These are phyloP conservation scores for Mycosphaerella arachidis DNA, from an alignment of 2,329 filamentous ascomycete species.

Conservation along the genomic window DNA sequence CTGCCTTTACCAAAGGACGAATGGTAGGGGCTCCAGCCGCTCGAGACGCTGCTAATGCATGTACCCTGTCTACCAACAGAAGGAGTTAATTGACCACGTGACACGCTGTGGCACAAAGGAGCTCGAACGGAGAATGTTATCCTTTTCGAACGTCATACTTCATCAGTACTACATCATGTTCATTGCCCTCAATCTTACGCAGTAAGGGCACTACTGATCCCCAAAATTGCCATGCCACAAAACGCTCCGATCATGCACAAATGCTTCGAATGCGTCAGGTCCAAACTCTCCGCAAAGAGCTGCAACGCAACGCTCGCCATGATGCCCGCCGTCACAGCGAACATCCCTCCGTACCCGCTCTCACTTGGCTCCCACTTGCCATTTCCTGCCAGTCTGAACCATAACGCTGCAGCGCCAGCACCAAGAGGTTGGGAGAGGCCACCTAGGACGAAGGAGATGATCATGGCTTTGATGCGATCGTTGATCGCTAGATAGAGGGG, in stretches of 20 bases:
- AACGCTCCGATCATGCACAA: constrained; percentile 78
- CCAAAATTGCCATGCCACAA: constrained; percentile 80
- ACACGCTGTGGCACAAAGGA: too few relatives aligned
- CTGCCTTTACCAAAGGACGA: too few relatives aligned
- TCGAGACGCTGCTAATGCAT: too few relatives aligned
- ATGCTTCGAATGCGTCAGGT: constrained; percentile 72
- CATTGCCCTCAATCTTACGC: constrained; percentile 38
- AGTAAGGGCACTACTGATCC: constrained; percentile 79
- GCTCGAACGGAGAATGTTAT: too few relatives aligned
- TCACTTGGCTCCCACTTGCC: constrained; percentile 48
- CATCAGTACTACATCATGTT: neutral
- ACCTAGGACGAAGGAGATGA: constrained; percentile 77
- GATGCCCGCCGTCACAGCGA: constrained; percentile 84
- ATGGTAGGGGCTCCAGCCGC: too few relatives aligned
- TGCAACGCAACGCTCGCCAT: constrained; percentile 92
- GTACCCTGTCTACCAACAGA: too few relatives aligned
- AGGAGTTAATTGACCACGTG: too few relatives aligned
- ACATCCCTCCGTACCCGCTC: constrained; percentile 70
- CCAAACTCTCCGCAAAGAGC: constrained; percentile 80
- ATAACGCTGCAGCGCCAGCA: constrained; percentile 75
- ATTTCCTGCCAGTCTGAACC: constrained; percentile 69
- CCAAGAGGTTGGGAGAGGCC: constrained; percentile 84
- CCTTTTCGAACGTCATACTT: too few relatives aligned
- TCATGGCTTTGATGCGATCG: constrained; percentile 74
- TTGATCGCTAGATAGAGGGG: constrained; percentile 87